These are phyloP conservation scores for Cercospora sp. DNA, from an alignment of 2,329 filamentous ascomycete genomes.

Conservation along the genomic window DNA sequence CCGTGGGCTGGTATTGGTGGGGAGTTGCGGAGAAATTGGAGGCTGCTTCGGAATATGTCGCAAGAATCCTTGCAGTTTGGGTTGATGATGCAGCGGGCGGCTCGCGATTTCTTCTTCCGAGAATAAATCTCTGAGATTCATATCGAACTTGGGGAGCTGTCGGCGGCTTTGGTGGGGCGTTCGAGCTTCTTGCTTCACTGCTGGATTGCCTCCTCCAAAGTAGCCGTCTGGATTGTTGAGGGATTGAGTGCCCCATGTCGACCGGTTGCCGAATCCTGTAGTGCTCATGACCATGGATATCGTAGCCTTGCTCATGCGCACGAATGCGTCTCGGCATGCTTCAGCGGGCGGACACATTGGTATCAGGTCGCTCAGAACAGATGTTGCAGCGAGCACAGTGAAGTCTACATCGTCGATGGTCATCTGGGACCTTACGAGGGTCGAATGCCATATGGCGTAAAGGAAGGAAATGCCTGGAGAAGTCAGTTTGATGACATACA, in stretches of 20 bases:
- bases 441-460: conserved; percentile 96
- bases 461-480: conserved; percentile 77
- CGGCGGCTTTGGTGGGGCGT: conserved; percentile 11
- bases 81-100: conserved; percentile 35
- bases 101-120: conserved; percentile 45
- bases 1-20: conserved; percentile 25
- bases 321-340: conserved; percentile 90
- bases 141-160: conserved; percentile 57
- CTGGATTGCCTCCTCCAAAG: conserved; percentile 21
- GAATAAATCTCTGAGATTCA: conserved; percentile 56
- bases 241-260: conserved; percentile 34
- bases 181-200: conserved; percentile 7
- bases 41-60: conserved; percentile 30
- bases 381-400: conserved; percentile 88
- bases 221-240: conserved; percentile 34
- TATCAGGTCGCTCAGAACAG: conserved; percentile 85
- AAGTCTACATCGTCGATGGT: conserved; percentile 97
- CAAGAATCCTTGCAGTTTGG: conserved; percentile 22
- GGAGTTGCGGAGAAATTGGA: conserved; percentile 22
- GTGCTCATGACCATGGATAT: conserved; percentile 91
- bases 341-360: conserved; percentile 94
- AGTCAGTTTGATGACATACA: neutral
- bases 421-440: conserved; percentile 79
- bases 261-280: conserved; percentile 62
- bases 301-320: conserved; percentile 91